Percentiles rank a stretch among this genome's conserved stretches.
These are phyloP conservation scores for Yamadazyma spencermartinsiae DNA, from an alignment of 1,139 yeast species.

Conservation along the genomic window DNA sequence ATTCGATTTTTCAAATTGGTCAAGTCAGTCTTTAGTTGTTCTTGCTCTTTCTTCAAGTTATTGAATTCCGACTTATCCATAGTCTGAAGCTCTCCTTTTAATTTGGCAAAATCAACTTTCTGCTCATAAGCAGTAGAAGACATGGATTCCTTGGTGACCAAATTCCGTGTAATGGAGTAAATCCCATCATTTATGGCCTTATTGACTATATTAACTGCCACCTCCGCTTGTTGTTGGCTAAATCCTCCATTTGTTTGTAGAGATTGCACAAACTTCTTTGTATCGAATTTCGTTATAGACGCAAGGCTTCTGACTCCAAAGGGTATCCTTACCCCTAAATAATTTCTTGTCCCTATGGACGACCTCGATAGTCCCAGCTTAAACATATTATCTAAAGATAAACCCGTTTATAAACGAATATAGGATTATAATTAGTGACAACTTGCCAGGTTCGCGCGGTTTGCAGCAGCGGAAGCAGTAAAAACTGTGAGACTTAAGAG, in stretches of 20 bases:
- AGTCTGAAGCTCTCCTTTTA: slow-evolving; percentile 86
- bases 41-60: slow-evolving; percentile 82
- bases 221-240: slow-evolving; percentile 72
- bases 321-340: background rate
- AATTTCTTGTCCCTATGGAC: background rate
- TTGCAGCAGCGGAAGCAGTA: too few relatives aligned
- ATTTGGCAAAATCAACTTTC: slow-evolving; percentile 92
- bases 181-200: slow-evolving; percentile 84
- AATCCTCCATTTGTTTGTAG: slow-evolving; percentile 72
- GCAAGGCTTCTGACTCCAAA: slow-evolving; percentile 19
- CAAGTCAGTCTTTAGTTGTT: slow-evolving; percentile 76
- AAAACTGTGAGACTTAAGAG: too few relatives aligned
- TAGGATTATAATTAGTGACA: too few relatives aligned
- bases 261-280: slow-evolving; percentile 70
- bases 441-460: too few relatives aligned
- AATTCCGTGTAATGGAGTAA: slow-evolving; percentile 66
- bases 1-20: slow-evolving; percentile 83
- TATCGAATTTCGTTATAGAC: slow-evolving; percentile 64
- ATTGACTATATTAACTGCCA: slow-evolving; percentile 74
- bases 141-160: slow-evolving; percentile 79
- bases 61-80: slow-evolving; percentile 87
- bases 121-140: slow-evolving; percentile 90
- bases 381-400: too few relatives aligned
- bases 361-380: too few relatives aligned
- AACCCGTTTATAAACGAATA: too few relatives aligned